Percentiles rank a stretch among this genome's conserved stretches.
Conservation (phyloP, 257 asterid species). For the Linderniella brevidens region DNA sequence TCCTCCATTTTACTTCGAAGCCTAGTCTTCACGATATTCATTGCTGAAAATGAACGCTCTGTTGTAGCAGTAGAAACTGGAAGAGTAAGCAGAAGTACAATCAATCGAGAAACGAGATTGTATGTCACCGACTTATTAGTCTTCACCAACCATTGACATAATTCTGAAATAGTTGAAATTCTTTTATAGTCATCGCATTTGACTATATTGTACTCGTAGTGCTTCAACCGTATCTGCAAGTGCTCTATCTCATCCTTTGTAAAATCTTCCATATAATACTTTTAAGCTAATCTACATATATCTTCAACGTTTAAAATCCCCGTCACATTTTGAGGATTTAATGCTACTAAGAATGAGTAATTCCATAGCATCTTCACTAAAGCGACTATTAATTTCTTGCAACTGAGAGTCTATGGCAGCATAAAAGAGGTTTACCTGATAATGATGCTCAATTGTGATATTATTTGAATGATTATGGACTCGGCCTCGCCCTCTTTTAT, state of each 20-base stretch:
- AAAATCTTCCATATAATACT: too few species aligned
- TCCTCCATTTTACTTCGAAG: constrained; percentile 1
- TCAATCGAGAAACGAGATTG: not conserved
- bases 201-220: too few species aligned
- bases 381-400: too few species aligned
- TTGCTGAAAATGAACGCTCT: not conserved
- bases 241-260: too few species aligned
- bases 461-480: not conserved
- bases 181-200: not conserved
- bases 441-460: not conserved
- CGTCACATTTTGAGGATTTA: too few species aligned
- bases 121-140: not conserved
- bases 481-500: not conserved
- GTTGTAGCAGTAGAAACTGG: not conserved
- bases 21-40: not conserved
- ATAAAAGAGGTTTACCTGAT: not conserved
- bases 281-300: too few species aligned
- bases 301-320: too few species aligned
- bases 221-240: too few species aligned
- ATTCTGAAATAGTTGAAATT: not conserved
- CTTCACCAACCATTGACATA: not conserved
- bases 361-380: too few species aligned
- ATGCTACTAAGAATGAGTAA: too few species aligned
- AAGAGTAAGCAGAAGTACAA: not conserved
- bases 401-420: too few species aligned